phyloP scores from a whole-genome alignment of 2,329 filamentous ascomycete genomes.

The Calonectria leucothoes region DNA sequence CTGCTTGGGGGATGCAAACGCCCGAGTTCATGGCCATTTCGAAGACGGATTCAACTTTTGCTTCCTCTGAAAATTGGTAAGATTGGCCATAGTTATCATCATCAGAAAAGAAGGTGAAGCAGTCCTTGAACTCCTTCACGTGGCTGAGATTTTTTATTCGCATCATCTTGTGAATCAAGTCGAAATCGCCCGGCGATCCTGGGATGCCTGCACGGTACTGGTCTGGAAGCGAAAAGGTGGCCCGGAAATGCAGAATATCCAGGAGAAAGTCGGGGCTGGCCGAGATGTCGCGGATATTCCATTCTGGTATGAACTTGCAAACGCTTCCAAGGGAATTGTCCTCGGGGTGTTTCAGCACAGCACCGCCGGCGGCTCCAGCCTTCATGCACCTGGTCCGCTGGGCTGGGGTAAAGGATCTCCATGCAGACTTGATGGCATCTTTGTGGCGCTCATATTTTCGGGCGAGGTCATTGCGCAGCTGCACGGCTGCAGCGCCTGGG shows the following conservation, averaged over 20 bases:
- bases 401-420: conserved; percentile 50
- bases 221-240: conserved; percentile 45
- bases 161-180: conserved; percentile 50
- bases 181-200: conserved; percentile 48
- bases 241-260: conserved; percentile 51
- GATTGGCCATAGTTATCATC: conserved; percentile 50
- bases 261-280: conserved; percentile 51
- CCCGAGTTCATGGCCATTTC: conserved; percentile 33
- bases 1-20: conserved; percentile 41
- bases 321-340: conserved; percentile 52
- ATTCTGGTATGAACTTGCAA: conserved; percentile 55
- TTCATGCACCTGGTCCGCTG: conserved; percentile 50
- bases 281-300: conserved; percentile 56
- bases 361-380: conserved; percentile 45
- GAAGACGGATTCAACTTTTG: background rate
- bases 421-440: conserved; percentile 49
- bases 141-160: conserved; percentile 46
- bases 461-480: conserved; percentile 52
- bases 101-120: conserved; percentile 51
- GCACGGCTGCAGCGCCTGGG: background rate
- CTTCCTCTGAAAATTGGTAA: conserved; percentile 24
- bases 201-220: conserved; percentile 49
- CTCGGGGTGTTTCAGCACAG: conserved; percentile 47
- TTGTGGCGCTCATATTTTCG: conserved; percentile 52
- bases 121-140: conserved; percentile 40